Evolutionary conservation across 495 filamentous ascomycete species (phyloP).

Genomic region (Chaetomium fimeti): DNA sequence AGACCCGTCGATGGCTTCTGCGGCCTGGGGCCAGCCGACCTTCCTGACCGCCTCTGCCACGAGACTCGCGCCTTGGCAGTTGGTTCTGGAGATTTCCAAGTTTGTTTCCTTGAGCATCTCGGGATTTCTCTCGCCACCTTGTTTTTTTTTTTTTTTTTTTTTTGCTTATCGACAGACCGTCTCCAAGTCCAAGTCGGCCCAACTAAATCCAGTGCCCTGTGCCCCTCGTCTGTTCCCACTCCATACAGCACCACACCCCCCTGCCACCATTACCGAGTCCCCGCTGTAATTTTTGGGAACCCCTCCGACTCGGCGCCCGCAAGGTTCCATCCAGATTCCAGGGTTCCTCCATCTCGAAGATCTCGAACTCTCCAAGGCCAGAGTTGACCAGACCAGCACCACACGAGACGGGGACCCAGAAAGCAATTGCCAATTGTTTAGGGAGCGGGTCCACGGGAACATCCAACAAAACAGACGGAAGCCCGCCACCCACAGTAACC

Average conservation of each 20-base stretch:
- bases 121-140: background rate
- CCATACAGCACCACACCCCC: background rate
- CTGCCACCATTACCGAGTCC: background rate
- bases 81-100: background rate
- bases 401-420: background rate
- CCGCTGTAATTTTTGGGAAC: slow-evolving; percentile 5
- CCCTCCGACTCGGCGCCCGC: slow-evolving; percentile 16
- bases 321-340: slow-evolving; percentile 9
- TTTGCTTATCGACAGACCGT: background rate
- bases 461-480: background rate
- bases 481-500: background rate
- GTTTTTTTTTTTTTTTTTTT: background rate
- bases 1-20: background rate
- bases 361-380: background rate
- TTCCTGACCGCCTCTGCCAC: slow-evolving; percentile 19
- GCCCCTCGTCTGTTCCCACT: background rate
- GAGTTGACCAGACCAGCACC: background rate
- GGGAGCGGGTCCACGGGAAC: background rate
- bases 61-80: background rate
- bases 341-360: background rate
- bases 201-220: background rate
- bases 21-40: background rate
- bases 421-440: background rate
- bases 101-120: background rate
- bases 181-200: background rate